A percentile compares a stretch with the other conserved stretches of the same genome.
Evolutionary conservation across 176 grass and related monocot species (phyloP).

Genomic region (Aechmea fasciata): DNA sequence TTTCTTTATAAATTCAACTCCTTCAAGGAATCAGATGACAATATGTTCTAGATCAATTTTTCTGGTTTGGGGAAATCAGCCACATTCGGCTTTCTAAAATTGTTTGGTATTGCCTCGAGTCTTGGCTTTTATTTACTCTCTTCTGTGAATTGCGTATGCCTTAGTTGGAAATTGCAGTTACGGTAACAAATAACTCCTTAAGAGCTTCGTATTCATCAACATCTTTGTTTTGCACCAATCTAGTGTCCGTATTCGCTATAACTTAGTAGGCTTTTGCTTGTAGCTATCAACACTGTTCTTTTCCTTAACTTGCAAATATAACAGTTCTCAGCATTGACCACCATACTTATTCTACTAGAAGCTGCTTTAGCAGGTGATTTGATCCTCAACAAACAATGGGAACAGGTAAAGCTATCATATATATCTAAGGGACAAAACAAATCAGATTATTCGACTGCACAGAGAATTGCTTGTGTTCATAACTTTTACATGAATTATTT

Average conservation of each 20-base stretch:
- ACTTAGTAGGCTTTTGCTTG: neutral
- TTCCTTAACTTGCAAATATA: neutral
- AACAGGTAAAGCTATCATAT: conserved; percentile 35
- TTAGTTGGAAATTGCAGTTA: too few relatives aligned
- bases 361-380: conserved; percentile 33
- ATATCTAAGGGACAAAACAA: neutral
- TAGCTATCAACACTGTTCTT: neutral
- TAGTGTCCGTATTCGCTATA: neutral
- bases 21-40: too few relatives aligned
- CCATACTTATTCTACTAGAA: conserved; percentile 36
- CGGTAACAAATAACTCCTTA: too few relatives aligned
- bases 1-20: too few relatives aligned
- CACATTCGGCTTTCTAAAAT: too few relatives aligned
- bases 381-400: conserved; percentile 53
- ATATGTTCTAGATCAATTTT: too few relatives aligned
- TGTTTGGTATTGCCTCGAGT: too few relatives aligned
- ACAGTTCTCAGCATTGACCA: conserved; percentile 35
- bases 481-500: neutral
- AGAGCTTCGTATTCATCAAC: neutral
- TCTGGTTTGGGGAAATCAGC: too few relatives aligned
- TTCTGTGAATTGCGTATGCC: too few relatives aligned
- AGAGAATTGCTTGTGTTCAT: neutral
- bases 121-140: too few relatives aligned
- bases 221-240: neutral
- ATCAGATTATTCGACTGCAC: neutral